Base-by-base conservation (phyloP, 495 filamentous ascomycete species). In the Trichocladium uniseriatum region DNA sequence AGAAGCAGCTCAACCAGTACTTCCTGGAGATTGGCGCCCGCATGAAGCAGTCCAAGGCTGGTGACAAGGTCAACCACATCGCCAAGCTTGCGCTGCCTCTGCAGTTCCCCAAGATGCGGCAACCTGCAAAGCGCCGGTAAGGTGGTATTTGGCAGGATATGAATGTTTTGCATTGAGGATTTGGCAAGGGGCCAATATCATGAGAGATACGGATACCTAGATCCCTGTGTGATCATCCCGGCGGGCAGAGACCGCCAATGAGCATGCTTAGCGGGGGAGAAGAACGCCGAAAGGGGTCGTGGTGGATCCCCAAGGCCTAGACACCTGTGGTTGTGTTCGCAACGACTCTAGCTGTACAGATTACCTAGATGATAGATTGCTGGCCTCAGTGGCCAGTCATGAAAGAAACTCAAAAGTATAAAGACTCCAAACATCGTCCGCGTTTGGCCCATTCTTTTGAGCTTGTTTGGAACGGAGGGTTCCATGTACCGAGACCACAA, bases 1-100 rank as follows among this genome's bases (percentile, higher is more conserved):
- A 78, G 44, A 78, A 74, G 56, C 72, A 78, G 58, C 69, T 86
- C 40, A 63, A 51, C 15, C 69, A 79, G 52, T 90, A 89, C 59
- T 95, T 90, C 74, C 65, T 71, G 28, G 90, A 95, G 62, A 76
- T 98, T 57, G 92, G 92, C 2, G 91, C 86, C 24, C 74, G 69
- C 51, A 65, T 83, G 14, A 70, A 52, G 52, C 64, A 70, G 41
- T 57, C 69, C 32, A 75, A 72, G 38, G 71, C 75, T 20, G 71
- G 56, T 10, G 75, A 79, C 49, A 68, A 69, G 48, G 59, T 67
- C 31, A 73, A 75, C 19, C 75, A 83, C 47, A 74, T 78, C 38
- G 90, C 86, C 14, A 75, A 78, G 48, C 70, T 98, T 54, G 81
- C 72, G 52, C 57, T 95, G 44, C 94, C 94, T 1, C 68, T 95